Base-by-base conservation (phyloP, 2,329 filamentous ascomycete genomes). In the Epichloe uncinata region DNA sequence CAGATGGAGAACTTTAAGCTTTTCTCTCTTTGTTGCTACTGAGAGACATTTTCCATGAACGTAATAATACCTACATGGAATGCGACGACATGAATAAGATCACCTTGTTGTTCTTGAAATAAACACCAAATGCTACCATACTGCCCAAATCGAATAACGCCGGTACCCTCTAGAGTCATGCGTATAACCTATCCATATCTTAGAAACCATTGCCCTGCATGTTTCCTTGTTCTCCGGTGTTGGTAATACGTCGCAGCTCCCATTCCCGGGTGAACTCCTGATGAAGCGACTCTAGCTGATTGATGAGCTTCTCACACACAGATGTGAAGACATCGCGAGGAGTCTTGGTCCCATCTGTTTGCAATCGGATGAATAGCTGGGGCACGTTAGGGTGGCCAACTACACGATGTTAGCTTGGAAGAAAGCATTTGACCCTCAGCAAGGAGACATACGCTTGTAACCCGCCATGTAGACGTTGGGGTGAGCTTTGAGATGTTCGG, bases 211-310 rank as follows among this genome's bases (percentile, higher is more conserved):
- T 66, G 26, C 55, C 41, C 52, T 67, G 66, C 65, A 69, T 62
- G 48, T 68, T 70, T 50, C 69, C 73, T 59, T 78, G 73, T 54
- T 82, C 78, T 47, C 78, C 78, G 20, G 78, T 80, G 42, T 79
- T 79, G 52, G 84, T 87, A 77, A 94, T 91, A 69, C 89, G 90
- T 60, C 87, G 82, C 59, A 95, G 71, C 68, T 94, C 87, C 69
- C 82, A 93, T 68, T 97, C 91, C 62, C 91, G 89, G 18, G 87
- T 95, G 66, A 97, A 95, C 63, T 94, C 87, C 56, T 87, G 81
- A 55, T 85, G 85, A 52, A 98, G 73, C 56, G 82, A 82, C 50
- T 83, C 84, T 50, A 95, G 78, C 56, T 94, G 84, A 52, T 81
- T 78, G 55, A 98, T 85, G 43, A 96, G 75, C 57, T 89, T 84